Percentiles rank a stretch among this genome's conserved stretches.
Conservation (phyloP, 129 eudicot species). For the Centella asiatica region DNA sequence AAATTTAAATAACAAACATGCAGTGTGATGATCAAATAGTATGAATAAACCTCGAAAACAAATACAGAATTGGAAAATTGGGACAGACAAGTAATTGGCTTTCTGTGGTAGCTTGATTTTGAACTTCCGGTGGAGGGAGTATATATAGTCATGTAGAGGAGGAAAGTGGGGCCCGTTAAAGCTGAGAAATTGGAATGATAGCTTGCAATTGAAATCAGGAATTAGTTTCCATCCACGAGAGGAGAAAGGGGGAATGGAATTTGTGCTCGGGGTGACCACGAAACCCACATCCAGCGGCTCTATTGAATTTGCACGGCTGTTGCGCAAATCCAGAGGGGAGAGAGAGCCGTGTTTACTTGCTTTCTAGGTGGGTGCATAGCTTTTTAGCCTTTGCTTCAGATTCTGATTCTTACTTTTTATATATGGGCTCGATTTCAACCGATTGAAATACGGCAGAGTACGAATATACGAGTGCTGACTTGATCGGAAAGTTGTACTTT, state of each 20-base stretch:
- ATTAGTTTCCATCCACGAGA: conserved; percentile 13
- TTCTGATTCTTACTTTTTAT: neutral
- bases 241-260: neutral
- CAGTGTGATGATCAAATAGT: neutral
- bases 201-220: neutral
- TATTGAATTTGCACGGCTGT: neutral
- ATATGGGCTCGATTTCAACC: too few relatives aligned
- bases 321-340: neutral
- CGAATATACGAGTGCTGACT: too few relatives aligned
- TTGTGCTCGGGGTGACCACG: neutral
- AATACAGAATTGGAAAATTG: neutral
- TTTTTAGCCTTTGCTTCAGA: neutral
- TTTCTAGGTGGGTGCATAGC: neutral
- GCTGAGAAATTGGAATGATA: neutral
- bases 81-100: neutral
- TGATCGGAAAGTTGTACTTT: too few relatives aligned
- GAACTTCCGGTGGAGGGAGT: neutral
- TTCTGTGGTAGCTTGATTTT: neutral
- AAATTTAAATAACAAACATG: too few relatives aligned
- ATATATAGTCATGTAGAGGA: conserved; percentile 5
- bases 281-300: neutral
- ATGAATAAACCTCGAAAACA: neutral
- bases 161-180: too few relatives aligned
- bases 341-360: too few relatives aligned
- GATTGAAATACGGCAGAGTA: too few relatives aligned